phyloP scores from a whole-genome alignment of 371 early-diverging fungal species.

The Rhizopus arrhizus region DNA sequence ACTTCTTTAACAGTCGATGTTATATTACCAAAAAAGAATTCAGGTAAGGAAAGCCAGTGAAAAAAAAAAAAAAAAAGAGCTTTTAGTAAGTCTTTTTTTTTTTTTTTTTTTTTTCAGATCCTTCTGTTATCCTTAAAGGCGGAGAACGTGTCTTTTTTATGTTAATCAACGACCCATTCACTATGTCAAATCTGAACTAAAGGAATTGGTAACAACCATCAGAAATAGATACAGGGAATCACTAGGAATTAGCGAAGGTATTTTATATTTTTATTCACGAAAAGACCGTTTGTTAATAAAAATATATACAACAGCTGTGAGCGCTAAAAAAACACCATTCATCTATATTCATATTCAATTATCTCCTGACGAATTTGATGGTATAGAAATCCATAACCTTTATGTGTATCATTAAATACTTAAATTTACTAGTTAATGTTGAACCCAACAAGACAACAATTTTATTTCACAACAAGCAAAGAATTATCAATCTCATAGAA shows the following conservation, averaged over 20 bases:
- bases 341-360: slow-evolving; percentile 39
- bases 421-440: slow-evolving; percentile 37
- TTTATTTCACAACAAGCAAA: slow-evolving; percentile 36
- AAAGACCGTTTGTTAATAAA: neutral
- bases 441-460: slow-evolving; percentile 47
- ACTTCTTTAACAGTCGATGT: slow-evolving; percentile 22
- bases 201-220: slow-evolving; percentile 30
- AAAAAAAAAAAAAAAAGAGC: neutral
- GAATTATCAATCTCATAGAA: slow-evolving; percentile 25
- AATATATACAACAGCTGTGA: slow-evolving; percentile 3
- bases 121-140: slow-evolving; percentile 31
- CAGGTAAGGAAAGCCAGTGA: slow-evolving; percentile 25
- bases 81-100: neutral
- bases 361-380: slow-evolving; percentile 38
- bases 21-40: slow-evolving; percentile 30
- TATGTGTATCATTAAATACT: neutral
- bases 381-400: slow-evolving; percentile 15
- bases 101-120: slow-evolving; percentile 22
- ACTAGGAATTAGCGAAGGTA: slow-evolving; percentile 19
- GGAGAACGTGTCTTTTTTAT: slow-evolving; percentile 40
- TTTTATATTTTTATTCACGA: neutral
- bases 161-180: slow-evolving; percentile 46
- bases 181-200: slow-evolving; percentile 40
- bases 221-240: slow-evolving; percentile 27
- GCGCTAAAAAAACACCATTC: slow-evolving; percentile 35